Percentiles rank a stretch among this genome's conserved stretches.
phyloP scores from a whole-genome alignment of 2,329 filamentous ascomycete species.

The Leptographium lundbergii region DNA sequence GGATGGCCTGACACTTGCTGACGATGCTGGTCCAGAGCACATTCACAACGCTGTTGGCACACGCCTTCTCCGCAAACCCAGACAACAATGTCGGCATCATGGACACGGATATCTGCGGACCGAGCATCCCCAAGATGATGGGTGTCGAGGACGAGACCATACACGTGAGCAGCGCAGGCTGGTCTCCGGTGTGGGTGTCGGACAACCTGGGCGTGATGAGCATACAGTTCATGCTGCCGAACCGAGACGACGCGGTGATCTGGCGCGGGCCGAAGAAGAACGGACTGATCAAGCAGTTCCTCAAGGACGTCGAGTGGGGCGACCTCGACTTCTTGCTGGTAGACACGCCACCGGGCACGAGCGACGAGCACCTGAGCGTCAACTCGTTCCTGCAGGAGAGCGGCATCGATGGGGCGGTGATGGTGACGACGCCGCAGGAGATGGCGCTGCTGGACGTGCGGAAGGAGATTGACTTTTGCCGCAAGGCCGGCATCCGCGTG shows the following conservation, averaged over 20 bases:
- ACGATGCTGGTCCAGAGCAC: conserved; percentile 8
- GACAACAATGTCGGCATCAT: conserved; percentile 79
- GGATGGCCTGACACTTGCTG: not conserved
- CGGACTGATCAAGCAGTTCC: conserved; percentile 90
- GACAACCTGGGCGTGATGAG: conserved; percentile 95
- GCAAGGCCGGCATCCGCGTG: conserved; percentile 81
- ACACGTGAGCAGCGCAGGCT: conserved; percentile 76
- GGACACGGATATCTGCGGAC: conserved; percentile 96
- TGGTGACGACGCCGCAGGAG: conserved; percentile 93
- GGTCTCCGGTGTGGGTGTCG: conserved; percentile 90
- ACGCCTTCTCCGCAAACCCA: conserved; percentile 81
- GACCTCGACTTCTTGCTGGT: conserved; percentile 87
- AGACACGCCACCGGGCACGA: conserved; percentile 90
- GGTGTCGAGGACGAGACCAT: conserved; percentile 90
- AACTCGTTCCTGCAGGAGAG: conserved; percentile 85
- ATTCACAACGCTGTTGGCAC: conserved; percentile 27
- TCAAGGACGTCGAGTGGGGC: conserved; percentile 97
- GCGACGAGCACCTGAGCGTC: conserved; percentile 88
- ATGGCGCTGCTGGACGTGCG: conserved; percentile 83
- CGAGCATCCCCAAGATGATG: conserved; percentile 97
- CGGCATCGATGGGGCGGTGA: conserved; percentile 83
- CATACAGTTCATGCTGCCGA: conserved; percentile 95
- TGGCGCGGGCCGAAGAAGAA: conserved; percentile 99
- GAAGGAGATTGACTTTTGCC: conserved; percentile 96
- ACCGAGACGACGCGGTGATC: conserved; percentile 87